phyloP scores from a whole-genome alignment of 2,329 filamentous ascomycete genomes.

The Alternaria sp. region DNA sequence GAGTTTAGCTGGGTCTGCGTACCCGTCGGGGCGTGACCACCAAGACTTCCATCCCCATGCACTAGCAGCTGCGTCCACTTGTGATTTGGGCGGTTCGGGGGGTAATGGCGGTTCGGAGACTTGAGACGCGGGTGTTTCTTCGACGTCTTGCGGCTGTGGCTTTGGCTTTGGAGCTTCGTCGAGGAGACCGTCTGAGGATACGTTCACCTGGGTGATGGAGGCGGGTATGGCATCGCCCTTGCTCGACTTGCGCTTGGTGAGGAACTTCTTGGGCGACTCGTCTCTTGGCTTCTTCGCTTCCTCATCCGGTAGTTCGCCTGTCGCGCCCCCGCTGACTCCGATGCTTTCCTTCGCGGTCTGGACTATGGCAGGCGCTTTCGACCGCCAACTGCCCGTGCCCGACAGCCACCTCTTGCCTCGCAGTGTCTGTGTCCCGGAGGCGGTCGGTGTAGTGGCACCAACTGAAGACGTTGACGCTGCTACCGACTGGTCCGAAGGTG shows the following conservation, averaged over 20 bases:
- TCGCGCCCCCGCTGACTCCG: slow-evolving; percentile 52
- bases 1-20: slow-evolving; percentile 48
- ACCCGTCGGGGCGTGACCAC: slow-evolving; percentile 60
- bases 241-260: slow-evolving; percentile 54
- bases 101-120: slow-evolving; percentile 51
- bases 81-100: slow-evolving; percentile 46
- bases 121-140: slow-evolving; percentile 14
- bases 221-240: slow-evolving; percentile 55
- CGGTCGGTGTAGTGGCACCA: slow-evolving; percentile 21
- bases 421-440: slow-evolving; percentile 26
- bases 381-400: slow-evolving; percentile 52
- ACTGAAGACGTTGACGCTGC: slow-evolving; percentile 20
- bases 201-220: slow-evolving; percentile 55
- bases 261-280: slow-evolving; percentile 43
- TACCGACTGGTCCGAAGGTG: slow-evolving; percentile 16
- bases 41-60: slow-evolving; percentile 55
- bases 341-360: slow-evolving; percentile 56
- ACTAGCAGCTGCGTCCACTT: slow-evolving; percentile 16
- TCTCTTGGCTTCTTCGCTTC: slow-evolving; percentile 34
- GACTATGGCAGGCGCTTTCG: slow-evolving; percentile 56
- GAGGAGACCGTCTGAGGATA: slow-evolving; percentile 47
- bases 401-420: slow-evolving; percentile 53
- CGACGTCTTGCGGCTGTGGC: slow-evolving; percentile 19
- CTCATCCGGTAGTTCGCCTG: slow-evolving; percentile 47
- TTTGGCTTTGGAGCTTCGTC: slow-evolving; percentile 34